phyloP scores from a whole-genome alignment of 2,329 filamentous ascomycete species.

The Neurospora crassa region DNA sequence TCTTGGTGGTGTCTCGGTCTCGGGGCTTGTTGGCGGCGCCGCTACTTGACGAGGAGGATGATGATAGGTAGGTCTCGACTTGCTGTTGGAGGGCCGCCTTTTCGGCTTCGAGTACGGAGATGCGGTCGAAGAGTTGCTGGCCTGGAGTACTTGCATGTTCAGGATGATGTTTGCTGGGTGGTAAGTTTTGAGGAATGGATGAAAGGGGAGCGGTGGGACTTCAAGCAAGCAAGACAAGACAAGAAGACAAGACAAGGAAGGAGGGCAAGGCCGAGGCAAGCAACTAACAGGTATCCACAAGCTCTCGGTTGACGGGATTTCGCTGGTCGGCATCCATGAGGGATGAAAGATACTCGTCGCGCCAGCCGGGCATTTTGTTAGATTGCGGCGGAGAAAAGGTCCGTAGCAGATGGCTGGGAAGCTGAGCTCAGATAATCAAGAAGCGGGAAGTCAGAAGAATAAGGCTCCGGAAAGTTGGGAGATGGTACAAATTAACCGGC shows the following conservation, averaged over 20 bases:
- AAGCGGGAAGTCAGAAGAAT: not conserved
- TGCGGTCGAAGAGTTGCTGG: constrained; percentile 56
- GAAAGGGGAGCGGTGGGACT: constrained; percentile 2
- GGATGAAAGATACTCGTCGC: constrained; percentile 69
- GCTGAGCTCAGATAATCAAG: not conserved
- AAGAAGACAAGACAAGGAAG: not conserved
- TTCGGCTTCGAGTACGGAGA: constrained; percentile 52
- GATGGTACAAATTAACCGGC: not conserved
- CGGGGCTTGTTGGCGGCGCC: constrained; percentile 17
- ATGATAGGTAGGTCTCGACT: constrained; percentile 15
- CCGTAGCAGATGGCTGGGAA: not conserved
- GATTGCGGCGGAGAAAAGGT: not conserved
- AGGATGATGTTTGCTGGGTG: not conserved
- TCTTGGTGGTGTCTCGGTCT: constrained; percentile 7
- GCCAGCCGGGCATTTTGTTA: constrained; percentile 55
- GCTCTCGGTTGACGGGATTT: constrained; percentile 47
- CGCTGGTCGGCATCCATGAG: constrained; percentile 65
- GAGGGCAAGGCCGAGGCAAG: constrained; percentile 6
- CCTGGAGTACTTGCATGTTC: constrained; percentile 31
- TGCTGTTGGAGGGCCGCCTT: constrained; percentile 28
- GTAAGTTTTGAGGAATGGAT: constrained; percentile 1
- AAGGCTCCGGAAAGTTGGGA: not conserved
- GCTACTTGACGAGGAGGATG: constrained; percentile 20
- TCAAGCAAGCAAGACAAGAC: not conserved
- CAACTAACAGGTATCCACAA: constrained; percentile 69